Evolutionary conservation across 495 filamentous ascomycete species (phyloP).

Genomic region (Penicillium flavigenum): DNA sequence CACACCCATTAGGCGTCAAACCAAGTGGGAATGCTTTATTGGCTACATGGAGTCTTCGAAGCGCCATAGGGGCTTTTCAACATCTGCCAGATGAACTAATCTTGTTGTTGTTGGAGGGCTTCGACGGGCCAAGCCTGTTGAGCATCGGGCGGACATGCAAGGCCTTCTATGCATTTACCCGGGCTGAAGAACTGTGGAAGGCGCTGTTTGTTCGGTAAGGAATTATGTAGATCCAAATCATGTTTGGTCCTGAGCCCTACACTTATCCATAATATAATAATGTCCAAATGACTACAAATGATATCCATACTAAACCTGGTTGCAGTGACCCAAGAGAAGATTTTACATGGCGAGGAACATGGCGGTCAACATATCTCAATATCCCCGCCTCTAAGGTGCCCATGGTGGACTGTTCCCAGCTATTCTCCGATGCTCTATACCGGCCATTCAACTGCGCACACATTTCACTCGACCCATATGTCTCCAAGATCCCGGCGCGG

Average conservation of each 20-base stretch:
- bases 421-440: conserved; percentile 91
- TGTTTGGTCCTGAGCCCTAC: not conserved
- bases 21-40: conserved; percentile 84
- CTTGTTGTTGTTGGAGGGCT: conserved; percentile 67
- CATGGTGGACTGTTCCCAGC: conserved; percentile 58
- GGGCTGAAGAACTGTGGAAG: conserved; percentile 90
- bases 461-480: conserved; percentile 63
- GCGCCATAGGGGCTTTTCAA: conserved; percentile 60
- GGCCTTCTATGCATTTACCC: conserved; percentile 82
- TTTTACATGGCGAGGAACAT: conserved; percentile 79
- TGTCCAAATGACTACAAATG: not conserved
- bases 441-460: conserved; percentile 90
- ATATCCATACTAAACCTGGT: not conserved
- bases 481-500: conserved; percentile 63
- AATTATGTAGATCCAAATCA: conserved; percentile 5
- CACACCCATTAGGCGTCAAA: conserved; percentile 82
- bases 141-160: conserved; percentile 79
- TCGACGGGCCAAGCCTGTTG: conserved; percentile 63
- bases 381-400: conserved; percentile 58
- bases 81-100: conserved; percentile 80
- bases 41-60: conserved; percentile 63
- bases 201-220: conserved; percentile 79
- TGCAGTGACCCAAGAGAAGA: conserved; percentile 41
- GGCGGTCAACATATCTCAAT: conserved; percentile 76
- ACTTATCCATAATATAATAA: not conserved